Percentiles rank a stretch among this genome's conserved stretches.
Evolutionary conservation across 164 flowering plant genomes (phyloP).

Genomic region (Annona squamosa): DNA sequence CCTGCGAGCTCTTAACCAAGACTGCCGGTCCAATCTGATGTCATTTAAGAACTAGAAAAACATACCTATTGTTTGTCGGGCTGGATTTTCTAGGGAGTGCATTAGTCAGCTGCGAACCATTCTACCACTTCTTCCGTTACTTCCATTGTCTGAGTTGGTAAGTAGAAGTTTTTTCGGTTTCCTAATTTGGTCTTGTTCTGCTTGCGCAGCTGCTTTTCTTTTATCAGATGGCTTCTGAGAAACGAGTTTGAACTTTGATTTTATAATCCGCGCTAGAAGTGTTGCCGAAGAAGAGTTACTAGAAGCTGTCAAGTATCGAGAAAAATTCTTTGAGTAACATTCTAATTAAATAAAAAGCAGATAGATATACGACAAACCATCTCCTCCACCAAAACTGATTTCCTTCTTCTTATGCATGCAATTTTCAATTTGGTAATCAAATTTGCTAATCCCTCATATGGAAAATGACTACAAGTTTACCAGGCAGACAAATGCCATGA

Average conservation of each 20-base stretch:
- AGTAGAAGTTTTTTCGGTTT: not conserved
- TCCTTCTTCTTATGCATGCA: too few relatives aligned
- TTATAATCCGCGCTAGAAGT: constrained; percentile 29
- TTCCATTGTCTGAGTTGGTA: not conserved
- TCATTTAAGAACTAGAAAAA: not conserved
- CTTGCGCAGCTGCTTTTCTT: constrained; percentile 9
- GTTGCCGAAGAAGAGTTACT: constrained; percentile 16
- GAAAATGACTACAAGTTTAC: too few relatives aligned
- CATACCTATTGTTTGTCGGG: not conserved
- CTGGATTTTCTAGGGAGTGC: not conserved
- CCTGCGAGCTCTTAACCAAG: not conserved
- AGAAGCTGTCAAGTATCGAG: constrained; percentile 15
- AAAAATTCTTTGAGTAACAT: not conserved
- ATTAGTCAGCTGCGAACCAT: not conserved
- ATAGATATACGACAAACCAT: not conserved
- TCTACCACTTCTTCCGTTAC: not conserved
- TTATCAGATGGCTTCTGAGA: not conserved
- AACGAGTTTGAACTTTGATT: constrained; percentile 31
- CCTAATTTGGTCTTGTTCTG: constrained; percentile 8
- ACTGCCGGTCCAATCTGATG: not conserved
- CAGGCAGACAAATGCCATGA: too few relatives aligned
- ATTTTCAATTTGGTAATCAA: too few relatives aligned
- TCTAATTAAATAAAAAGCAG: not conserved
- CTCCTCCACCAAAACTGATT: too few relatives aligned
- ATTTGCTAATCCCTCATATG: too few relatives aligned